Evolutionary conservation across 2,329 filamentous ascomycete genomes (phyloP), one percentile per base, ranked within the genome.

Genomic region (Claviceps sp.): DNA sequence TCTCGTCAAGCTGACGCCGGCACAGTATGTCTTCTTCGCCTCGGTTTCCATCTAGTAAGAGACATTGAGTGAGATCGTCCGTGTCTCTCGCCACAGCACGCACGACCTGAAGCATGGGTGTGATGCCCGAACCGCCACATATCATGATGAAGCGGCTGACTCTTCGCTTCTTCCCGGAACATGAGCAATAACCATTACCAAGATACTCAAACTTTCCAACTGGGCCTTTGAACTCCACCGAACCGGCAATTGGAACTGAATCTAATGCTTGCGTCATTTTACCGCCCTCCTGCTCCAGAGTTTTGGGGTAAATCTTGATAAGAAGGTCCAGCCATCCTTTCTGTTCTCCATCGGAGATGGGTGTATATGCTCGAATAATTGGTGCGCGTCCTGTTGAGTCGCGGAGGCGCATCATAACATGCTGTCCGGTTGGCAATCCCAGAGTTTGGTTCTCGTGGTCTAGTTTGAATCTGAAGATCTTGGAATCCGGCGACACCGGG

Each of bases 341-440:
- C 22, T 81, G 73, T 0, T 66, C 68, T 3, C 58, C 75, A 49
- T 85, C 74, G 0, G 86, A 90, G 29, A 93, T 79, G 0, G 89
- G 90, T 0, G 90, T 96, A 69, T 95, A 96, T 5, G 86, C 82
- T 22, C 90, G 79, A 59, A 95, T 89, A 58, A 95, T 84, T 36
- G 82, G 74, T 61, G 91, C 85, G 45, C 73, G 72, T 0, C 80
- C 83, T 0, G 74, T 80, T 0, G 85, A 82, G 61, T 95, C 86
- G 26, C 79, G 79, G 3, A 95, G 72, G 3, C 86, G 84, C 61
- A 95, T 78, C 80, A 95, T 86, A 1, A 95, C 71, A 66, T 96
- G 90, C 62, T 95, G 87, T 16, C 90, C 90, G 0, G 86, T 80
- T 0, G 88, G 88, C 0, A 95, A 73, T 8, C 90, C 90, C 8